Conservation (phyloP, 1,284 basidiomycete species). For the Amylostereum chailletii region DNA sequence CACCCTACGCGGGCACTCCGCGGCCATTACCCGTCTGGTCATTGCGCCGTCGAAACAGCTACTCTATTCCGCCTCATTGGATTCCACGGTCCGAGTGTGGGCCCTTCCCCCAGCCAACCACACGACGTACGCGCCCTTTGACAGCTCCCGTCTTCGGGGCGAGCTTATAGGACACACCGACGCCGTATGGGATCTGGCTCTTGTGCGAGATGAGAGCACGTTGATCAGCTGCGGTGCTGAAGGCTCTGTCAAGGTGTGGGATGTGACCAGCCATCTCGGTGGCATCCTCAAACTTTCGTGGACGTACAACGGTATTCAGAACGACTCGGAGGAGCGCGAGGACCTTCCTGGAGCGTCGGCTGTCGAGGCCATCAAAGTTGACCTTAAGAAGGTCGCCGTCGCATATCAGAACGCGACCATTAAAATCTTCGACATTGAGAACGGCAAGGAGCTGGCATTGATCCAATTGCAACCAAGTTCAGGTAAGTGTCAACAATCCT, state of each 20-base stretch:
- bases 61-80: constrained; percentile 88
- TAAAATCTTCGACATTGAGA: constrained; percentile 86
- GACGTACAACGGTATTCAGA: constrained; percentile 69
- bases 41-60: constrained; percentile 70
- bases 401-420: constrained; percentile 87
- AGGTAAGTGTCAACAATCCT: constrained; percentile 36
- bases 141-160: constrained; percentile 68
- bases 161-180: constrained; percentile 90
- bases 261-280: constrained; percentile 56
- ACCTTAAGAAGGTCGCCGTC: constrained; percentile 78
- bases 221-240: constrained; percentile 89
- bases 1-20: constrained; percentile 89
- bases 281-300: constrained; percentile 66
- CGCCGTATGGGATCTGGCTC: constrained; percentile 90
- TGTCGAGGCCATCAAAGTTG: constrained; percentile 71
- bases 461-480: constrained; percentile 64
- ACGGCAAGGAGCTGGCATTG: constrained; percentile 69
- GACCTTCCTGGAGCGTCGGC: constrained; percentile 62
- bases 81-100: constrained; percentile 92
- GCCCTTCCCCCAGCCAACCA: constrained; percentile 62
- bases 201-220: constrained; percentile 66
- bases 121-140: constrained; percentile 85
- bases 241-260: constrained; percentile 91
- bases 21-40: constrained; percentile 85
- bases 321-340: constrained; percentile 36